These are phyloP conservation scores for Sporothrix euskadiensis DNA, from an alignment of 2,329 filamentous ascomycete species.

Conservation along the genomic window DNA sequence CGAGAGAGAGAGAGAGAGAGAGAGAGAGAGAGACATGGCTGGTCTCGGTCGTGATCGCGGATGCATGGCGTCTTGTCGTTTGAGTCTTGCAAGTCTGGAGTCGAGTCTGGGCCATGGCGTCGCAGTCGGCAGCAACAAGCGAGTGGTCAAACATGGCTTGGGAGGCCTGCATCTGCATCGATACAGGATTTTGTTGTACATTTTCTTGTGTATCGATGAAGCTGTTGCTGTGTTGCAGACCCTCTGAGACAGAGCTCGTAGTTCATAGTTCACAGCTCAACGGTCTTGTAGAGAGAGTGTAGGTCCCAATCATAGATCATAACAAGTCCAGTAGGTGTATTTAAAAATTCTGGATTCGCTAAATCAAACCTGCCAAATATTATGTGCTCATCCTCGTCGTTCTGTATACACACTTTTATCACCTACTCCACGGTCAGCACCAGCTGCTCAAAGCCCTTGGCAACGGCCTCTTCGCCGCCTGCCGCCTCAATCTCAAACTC, in stretches of 20 bases:
- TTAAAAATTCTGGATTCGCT: background rate
- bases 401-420: background rate
- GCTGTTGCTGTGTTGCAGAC: background rate
- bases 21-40: background rate
- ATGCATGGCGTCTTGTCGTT: background rate
- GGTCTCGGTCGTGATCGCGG: too few relatives aligned
- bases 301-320: background rate
- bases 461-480: constrained; percentile 38
- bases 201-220: background rate
- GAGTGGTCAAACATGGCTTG: background rate
- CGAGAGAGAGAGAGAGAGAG: background rate
- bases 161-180: background rate
- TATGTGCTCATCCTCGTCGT: background rate
- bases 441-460: constrained; percentile 36
- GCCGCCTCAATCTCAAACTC: constrained; percentile 49
- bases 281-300: too few relatives aligned
- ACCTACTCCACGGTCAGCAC: constrained; percentile 25
- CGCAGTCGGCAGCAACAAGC: constrained; percentile 9
- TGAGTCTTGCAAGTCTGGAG: background rate
- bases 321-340: background rate
- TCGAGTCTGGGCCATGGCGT: background rate
- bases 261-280: background rate
- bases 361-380: background rate
- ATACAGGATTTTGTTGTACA: background rate
- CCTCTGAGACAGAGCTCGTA: background rate